Base-by-base conservation (phyloP, 2,329 filamentous ascomycete species). In the Xylariaceae sp. region DNA sequence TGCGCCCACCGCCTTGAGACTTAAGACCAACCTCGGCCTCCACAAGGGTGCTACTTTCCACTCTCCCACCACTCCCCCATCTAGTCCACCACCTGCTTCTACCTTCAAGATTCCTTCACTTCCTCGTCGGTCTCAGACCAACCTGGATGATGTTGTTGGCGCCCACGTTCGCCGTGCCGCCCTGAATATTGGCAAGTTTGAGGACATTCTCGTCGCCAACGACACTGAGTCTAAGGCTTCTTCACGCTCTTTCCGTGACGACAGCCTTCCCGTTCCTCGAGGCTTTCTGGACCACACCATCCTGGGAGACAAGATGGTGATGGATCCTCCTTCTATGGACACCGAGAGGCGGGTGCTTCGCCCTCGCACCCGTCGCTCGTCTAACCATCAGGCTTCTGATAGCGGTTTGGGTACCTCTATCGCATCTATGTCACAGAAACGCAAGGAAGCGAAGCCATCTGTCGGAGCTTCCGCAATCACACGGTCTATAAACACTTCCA, bases 351-450 rank as follows among this genome's bases (percentile, higher is more conserved):
- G 73, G 50, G 67, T 76, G 33, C 64, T 77, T 52, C 79, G 76
- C 48, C 74, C 76, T 52, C 77, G 76, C 48, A 71, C 69, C 40
- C 75, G 75, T 47, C 76, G 81, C 61, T 70, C 72, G 49, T 74
- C 73, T 35, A 77, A 83, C 61, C 79, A 82, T 60, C 85, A 90
- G 68, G 79, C 80, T 48, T 93, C 88, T 14, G 91, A 96, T 70
- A 95, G 90, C 64, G 91, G 89, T 43, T 74, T 96, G 53, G 91
- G 91, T 42, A 86, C 88, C 35, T 95, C 90, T 34, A 76, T 95
- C 59, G 79, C 75, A 49, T 86, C 80, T 38, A 75, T 71, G 25
- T 72, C 70, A 45, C 74, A 79, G 53, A 77, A 80, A 63, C 64
- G 70, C 54, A 73, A 64, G 45, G 53, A 76, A 23, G 48, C 60